phyloP scores from a whole-genome alignment of 208 protist genomes.

The Acanthamoeba castellanii region DNA sequence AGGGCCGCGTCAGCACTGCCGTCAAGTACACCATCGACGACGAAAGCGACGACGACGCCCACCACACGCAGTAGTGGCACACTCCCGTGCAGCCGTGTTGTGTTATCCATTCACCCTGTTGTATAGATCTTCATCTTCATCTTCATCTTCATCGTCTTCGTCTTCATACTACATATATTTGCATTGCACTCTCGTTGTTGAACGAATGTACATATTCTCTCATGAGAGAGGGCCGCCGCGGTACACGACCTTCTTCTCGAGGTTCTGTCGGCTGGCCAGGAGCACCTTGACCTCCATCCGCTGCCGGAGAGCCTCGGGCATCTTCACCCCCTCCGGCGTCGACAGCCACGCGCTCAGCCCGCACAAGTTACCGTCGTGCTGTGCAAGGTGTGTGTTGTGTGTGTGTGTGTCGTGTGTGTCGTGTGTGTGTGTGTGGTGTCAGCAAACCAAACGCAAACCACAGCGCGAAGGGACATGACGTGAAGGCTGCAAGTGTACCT shows the following conservation, averaged over 20 bases:
- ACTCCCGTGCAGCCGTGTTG: too few species aligned
- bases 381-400: background rate
- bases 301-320: constrained; percentile 23
- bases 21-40: too few species aligned
- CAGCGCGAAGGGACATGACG: background rate
- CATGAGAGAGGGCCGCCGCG: background rate
- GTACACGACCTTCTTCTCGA: constrained; percentile 68
- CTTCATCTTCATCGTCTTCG: too few species aligned
- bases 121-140: too few species aligned
- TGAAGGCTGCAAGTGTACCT: background rate
- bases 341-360: constrained; percentile 57
- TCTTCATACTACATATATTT: too few species aligned
- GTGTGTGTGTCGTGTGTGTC: background rate
- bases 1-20: background rate
- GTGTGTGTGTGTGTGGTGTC: background rate
- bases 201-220: too few species aligned
- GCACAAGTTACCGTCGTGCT: constrained; percentile 59
- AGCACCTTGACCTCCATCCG: constrained; percentile 54
- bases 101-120: background rate
- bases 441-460: background rate
- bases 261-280: constrained; percentile 44
- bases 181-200: too few species aligned
- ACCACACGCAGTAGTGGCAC: too few species aligned
- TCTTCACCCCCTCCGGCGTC: background rate
- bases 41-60: background rate